Evolutionary conservation across 495 filamentous ascomycete species (phyloP).

Genomic region (Polyplosphaeria fusca): DNA sequence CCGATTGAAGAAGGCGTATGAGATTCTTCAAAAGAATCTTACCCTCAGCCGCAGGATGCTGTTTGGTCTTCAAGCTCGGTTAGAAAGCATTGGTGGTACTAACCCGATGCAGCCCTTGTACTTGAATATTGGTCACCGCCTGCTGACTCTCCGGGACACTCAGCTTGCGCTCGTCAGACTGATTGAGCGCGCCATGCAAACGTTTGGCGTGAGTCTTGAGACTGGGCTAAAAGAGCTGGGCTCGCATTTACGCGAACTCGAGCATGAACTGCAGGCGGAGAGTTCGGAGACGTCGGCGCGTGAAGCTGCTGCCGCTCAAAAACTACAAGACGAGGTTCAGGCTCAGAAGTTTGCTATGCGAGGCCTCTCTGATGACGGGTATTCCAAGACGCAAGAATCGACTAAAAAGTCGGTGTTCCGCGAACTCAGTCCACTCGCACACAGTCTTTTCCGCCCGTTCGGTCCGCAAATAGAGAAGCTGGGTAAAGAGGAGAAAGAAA

Average conservation of each 20-base stretch:
- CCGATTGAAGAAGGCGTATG: slow-evolving; percentile 1
- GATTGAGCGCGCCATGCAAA: slow-evolving; percentile 5
- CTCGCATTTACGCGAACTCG: not conserved
- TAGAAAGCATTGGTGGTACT: not conserved
- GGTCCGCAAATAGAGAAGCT: slow-evolving; percentile 8
- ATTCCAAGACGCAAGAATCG: slow-evolving; percentile 4
- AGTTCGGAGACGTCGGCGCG: not conserved
- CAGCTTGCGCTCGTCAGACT: slow-evolving; percentile 10
- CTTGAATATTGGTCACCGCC: slow-evolving; percentile 1
- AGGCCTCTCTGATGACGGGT: slow-evolving; percentile 25
- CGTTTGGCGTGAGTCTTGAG: not conserved
- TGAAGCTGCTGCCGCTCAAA: not conserved
- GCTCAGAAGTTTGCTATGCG: slow-evolving; percentile 24
- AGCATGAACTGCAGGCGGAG: not conserved
- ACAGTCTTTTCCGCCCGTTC: slow-evolving; percentile 24
- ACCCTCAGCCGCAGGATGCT: slow-evolving; percentile 10
- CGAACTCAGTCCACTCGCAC: slow-evolving; percentile 7
- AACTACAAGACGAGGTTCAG: slow-evolving; percentile 6
- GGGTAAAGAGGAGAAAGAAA: slow-evolving; percentile 1
- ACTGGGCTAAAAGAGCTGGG: not conserved
- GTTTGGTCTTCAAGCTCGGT: slow-evolving; percentile 1
- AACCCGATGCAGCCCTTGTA: not conserved
- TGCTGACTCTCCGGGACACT: slow-evolving; percentile 16
- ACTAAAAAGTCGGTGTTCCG: not conserved
- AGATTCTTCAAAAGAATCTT: slow-evolving; percentile 7